phyloP scores from a whole-genome alignment of 192 early-diverging fungal species.

The Thamnidium elegans region DNA sequence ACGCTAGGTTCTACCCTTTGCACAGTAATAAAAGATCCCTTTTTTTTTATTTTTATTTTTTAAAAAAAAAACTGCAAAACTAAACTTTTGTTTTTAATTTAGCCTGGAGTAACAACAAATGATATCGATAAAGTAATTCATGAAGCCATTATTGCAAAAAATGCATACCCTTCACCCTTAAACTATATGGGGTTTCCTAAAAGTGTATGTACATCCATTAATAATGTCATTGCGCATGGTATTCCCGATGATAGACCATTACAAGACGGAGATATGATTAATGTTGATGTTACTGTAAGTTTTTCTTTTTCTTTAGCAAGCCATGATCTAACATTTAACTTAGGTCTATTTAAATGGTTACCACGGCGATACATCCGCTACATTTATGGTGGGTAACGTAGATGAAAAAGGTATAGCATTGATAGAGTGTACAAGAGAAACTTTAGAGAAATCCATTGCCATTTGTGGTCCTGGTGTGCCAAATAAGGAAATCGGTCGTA shows the following conservation, averaged over 20 bases:
- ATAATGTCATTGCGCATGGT: constrained; percentile 84
- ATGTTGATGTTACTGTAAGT: constrained; percentile 68
- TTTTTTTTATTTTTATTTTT: neutral
- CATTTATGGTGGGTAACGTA: constrained; percentile 60
- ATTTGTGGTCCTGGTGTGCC: constrained; percentile 52
- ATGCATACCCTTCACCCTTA: constrained; percentile 77
- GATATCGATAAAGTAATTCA: constrained; percentile 53
- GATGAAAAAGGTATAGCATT: constrained; percentile 56
- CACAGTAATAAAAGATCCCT: constrained; percentile 34
- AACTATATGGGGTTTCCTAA: constrained; percentile 74
- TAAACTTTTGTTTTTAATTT: constrained; percentile 12
- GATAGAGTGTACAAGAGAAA: constrained; percentile 53
- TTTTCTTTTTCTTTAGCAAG: too few relatives aligned
- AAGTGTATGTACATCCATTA: constrained; percentile 77
- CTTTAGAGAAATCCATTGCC: constrained; percentile 58
- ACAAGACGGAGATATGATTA: constrained; percentile 69
- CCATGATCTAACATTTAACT: too few relatives aligned
- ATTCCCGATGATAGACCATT: constrained; percentile 63
- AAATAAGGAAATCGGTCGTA: constrained; percentile 62
- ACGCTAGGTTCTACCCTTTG: constrained; percentile 50
- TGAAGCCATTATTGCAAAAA: constrained; percentile 44
- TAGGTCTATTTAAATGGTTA: constrained; percentile 61
- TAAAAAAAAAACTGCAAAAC: neutral
- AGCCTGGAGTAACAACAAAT: constrained; percentile 48
- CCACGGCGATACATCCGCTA: constrained; percentile 73